These are phyloP conservation scores for Fremontodendron californicum DNA, from an alignment of 345 rosid genomes.

Conservation along the genomic window DNA sequence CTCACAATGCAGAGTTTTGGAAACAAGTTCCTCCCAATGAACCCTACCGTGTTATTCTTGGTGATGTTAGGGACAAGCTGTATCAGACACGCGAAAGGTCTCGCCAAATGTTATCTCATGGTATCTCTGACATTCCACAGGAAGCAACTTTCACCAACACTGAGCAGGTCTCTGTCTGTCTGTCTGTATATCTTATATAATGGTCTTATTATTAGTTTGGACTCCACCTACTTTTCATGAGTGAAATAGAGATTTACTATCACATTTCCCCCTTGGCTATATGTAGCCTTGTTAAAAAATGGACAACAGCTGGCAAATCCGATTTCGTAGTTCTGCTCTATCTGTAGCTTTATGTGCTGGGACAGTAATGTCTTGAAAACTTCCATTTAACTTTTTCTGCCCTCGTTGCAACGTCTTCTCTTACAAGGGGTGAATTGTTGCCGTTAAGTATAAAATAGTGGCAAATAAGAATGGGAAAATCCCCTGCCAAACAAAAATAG, in stretches of 20 bases:
- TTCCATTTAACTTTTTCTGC: background rate
- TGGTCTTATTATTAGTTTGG: background rate
- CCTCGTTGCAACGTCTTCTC: background rate
- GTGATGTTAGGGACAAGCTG: conserved; percentile 85
- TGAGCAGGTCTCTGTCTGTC: conserved; percentile 48
- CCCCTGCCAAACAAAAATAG: background rate
- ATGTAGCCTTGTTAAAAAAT: background rate
- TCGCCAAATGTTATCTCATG: conserved; percentile 75
- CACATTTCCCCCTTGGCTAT: too few relatives aligned
- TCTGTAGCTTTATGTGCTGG: background rate
- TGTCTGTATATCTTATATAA: background rate
- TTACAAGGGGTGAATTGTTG: background rate
- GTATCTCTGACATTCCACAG: conserved; percentile 83
- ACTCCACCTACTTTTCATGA: background rate
- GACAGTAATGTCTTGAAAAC: background rate
- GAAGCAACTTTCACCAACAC: conserved; percentile 72
- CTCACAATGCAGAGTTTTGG: conserved; percentile 71
- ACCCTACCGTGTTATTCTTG: conserved; percentile 95
- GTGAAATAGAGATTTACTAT: background rate
- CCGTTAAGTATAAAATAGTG: background rate
- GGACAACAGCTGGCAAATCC: background rate
- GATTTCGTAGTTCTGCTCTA: background rate
- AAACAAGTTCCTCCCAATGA: conserved; percentile 80
- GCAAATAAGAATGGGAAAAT: background rate
- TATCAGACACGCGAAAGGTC: conserved; percentile 90